Percentiles rank a stretch among this genome's conserved stretches.
Conservation (phyloP, 441 rosid species). For the Syzygium syzygioides region DNA sequence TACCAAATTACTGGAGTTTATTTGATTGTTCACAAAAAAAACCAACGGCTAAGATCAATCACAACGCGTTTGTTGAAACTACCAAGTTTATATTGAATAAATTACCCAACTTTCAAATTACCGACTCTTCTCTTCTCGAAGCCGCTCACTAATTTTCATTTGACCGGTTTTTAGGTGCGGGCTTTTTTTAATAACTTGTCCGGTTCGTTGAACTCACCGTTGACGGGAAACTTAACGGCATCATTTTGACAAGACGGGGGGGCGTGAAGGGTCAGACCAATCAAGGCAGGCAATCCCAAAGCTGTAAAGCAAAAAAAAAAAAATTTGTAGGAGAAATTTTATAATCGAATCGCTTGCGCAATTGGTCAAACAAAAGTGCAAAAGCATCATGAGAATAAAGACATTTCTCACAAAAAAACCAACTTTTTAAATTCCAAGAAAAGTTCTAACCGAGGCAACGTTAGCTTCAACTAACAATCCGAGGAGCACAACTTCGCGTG, state of each 20-base stretch:
- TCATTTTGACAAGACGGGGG: not conserved
- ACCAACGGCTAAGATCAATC: not conserved
- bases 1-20: not conserved
- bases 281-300: not conserved
- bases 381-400: not conserved
- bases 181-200: not conserved
- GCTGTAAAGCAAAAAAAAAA: not conserved
- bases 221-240: not conserved
- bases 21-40: not conserved
- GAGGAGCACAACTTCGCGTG: not conserved
- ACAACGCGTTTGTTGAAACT: not conserved
- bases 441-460: not conserved
- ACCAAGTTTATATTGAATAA: not conserved
- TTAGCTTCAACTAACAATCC: not conserved
- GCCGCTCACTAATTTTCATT: not conserved
- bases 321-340: not conserved
- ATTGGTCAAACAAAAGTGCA: not conserved
- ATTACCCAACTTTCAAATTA: not conserved
- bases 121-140: not conserved
- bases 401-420: too few relatives aligned
- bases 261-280: not conserved
- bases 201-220: not conserved
- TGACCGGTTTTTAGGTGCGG: not conserved
- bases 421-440: not conserved
- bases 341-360: not conserved